A percentile compares a stretch with the other conserved stretches of the same genome.
phyloP scores from a whole-genome alignment of 148 eudicot species.

The Hydrangea macrophylla region DNA sequence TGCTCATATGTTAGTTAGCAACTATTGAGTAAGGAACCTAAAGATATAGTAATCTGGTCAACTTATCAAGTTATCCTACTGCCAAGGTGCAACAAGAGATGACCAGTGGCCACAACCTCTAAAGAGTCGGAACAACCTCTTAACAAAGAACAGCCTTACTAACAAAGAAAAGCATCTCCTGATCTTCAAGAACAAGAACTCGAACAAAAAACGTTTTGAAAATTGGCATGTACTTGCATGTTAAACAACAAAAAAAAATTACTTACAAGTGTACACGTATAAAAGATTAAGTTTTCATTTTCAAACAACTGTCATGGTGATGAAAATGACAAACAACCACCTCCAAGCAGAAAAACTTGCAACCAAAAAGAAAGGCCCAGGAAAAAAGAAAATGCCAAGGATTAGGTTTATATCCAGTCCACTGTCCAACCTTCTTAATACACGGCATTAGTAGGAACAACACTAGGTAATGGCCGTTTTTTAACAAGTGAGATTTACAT shows the following conservation, averaged over 20 bases:
- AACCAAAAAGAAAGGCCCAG: background rate
- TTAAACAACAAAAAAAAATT: background rate
- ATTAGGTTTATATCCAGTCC: too few relatives aligned
- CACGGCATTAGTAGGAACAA: too few relatives aligned
- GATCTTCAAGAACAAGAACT: background rate
- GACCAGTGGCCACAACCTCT: background rate
- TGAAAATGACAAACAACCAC: background rate
- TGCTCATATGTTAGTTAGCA: too few relatives aligned
- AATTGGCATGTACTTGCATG: background rate
- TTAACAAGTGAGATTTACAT: background rate
- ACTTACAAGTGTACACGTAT: background rate
- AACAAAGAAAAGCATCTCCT: too few relatives aligned
- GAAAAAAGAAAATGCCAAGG: background rate
- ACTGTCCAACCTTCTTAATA: too few relatives aligned
- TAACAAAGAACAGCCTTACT: too few relatives aligned
- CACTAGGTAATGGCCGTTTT: too few relatives aligned
- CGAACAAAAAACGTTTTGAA: background rate
- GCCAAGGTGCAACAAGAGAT: background rate
- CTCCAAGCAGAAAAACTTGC: background rate
- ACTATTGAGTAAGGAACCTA: too few relatives aligned
- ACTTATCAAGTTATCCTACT: too few relatives aligned
- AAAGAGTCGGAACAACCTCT: too few relatives aligned
- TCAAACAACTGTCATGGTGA: background rate
- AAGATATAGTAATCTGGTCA: too few relatives aligned
- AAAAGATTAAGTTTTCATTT: background rate